A percentile compares a stretch with the other conserved stretches of the same genome.
These are phyloP conservation scores for Lunularia cruciata DNA, from an alignment of 225 moss, liverwort and hornwort species.

Conservation along the genomic window DNA sequence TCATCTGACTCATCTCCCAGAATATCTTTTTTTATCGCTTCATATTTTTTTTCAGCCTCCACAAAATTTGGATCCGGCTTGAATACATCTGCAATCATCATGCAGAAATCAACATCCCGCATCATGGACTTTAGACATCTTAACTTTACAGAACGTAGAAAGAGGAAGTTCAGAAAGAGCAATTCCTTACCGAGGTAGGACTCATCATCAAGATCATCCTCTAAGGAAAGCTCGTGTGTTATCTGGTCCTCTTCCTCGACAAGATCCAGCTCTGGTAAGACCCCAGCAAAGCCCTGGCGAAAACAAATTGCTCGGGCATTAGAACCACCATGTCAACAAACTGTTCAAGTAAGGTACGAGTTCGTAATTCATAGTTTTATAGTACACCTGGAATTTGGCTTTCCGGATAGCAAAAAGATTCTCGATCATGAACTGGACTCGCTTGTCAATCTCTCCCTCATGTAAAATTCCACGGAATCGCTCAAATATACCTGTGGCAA, in stretches of 20 bases:
- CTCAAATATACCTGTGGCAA: conserved; percentile 63
- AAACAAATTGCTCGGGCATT: neutral
- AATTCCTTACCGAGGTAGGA: conserved; percentile 19
- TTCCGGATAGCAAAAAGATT: conserved; percentile 82
- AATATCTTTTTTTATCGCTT: conserved; percentile 79
- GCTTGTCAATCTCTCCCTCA: conserved; percentile 85
- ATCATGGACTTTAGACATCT: neutral
- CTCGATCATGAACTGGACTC: conserved; percentile 95
- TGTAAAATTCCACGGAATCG: conserved; percentile 83
- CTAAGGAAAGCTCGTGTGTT: conserved; percentile 75
- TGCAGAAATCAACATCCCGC: neutral
- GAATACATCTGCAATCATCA: conserved; percentile 55
- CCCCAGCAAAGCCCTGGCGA: conserved; percentile 70
- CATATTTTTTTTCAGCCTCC: conserved; percentile 80
- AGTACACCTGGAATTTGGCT: conserved; percentile 60
- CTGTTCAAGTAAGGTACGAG: neutral
- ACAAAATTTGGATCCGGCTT: conserved; percentile 68
- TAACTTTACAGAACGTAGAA: neutral
- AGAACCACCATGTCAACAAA: neutral
- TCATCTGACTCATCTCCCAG: conserved; percentile 75
- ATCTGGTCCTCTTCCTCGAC: conserved; percentile 88
- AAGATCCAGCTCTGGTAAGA: conserved; percentile 70
- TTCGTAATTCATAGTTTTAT: neutral
- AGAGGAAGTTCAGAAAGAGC: neutral
- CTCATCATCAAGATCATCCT: conserved; percentile 73